phyloP scores from a whole-genome alignment of 352 stramenopile genomes.

The Pythium angustatum region DNA sequence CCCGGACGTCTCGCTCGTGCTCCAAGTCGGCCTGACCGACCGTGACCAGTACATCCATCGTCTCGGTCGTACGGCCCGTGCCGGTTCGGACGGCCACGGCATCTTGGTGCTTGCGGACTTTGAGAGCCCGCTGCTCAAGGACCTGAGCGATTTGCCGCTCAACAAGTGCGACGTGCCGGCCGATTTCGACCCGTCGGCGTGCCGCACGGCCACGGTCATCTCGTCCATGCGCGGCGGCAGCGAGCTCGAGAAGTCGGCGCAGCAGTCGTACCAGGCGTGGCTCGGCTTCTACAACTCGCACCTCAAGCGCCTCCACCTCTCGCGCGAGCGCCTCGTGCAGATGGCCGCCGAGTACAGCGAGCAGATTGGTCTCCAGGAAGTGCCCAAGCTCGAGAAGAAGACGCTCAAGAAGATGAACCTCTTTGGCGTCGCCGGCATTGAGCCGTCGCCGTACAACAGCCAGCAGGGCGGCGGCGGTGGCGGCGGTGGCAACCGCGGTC shows the following conservation, averaged over 20 bases:
- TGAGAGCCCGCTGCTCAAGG: constrained; percentile 70
- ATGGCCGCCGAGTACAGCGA: constrained; percentile 49
- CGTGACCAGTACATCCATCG: constrained; percentile 96
- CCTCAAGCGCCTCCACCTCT: constrained; percentile 42
- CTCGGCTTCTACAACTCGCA: constrained; percentile 94
- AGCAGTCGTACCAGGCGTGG: constrained; percentile 93
- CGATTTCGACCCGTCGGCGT: constrained; percentile 20
- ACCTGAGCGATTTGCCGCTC: constrained; percentile 71
- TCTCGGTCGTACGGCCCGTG: constrained; percentile 91
- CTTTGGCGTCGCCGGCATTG: constrained; percentile 59
- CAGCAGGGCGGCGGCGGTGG: constrained; percentile 19
- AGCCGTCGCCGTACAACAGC: constrained; percentile 23
- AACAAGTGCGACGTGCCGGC: constrained; percentile 28
- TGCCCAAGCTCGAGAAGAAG: constrained; percentile 68
- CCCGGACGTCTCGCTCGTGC: constrained; percentile 90
- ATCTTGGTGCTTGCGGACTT: constrained; percentile 86
- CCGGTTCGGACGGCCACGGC: constrained; percentile 84
- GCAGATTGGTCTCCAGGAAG: constrained; percentile 41
- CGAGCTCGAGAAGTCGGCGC: constrained; percentile 75
- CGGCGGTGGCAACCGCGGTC: constrained; percentile 17
- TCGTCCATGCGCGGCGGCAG: constrained; percentile 42
- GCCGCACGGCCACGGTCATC: constrained; percentile 34
- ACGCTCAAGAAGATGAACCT: constrained; percentile 71
- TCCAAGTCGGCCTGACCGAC: constrained; percentile 85
- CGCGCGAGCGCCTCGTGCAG: constrained; percentile 54